A percentile compares a stretch with the other conserved stretches of the same genome.
These are phyloP conservation scores for Sporothrix globosa DNA, from an alignment of 2,329 filamentous ascomycete species.

Conservation along the genomic window DNA sequence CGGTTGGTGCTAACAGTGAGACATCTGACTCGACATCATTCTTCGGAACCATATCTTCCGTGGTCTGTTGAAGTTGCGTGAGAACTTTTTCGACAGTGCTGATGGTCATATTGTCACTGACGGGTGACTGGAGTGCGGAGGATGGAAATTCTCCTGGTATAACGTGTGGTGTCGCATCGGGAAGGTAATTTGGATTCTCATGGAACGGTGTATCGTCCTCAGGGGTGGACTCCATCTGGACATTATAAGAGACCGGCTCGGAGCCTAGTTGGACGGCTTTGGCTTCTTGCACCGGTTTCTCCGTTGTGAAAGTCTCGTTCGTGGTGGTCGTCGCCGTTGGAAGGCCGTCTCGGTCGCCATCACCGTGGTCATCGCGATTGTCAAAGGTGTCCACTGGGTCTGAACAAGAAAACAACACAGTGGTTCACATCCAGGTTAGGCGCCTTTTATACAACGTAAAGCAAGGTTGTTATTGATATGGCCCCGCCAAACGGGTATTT, in stretches of 20 bases:
- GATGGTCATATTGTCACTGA: neutral
- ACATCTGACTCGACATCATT: neutral
- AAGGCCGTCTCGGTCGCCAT: slow-evolving; percentile 29
- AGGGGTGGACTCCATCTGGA: neutral
- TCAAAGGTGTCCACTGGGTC: slow-evolving; percentile 21
- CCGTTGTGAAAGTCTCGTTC: neutral
- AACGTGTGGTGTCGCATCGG: neutral
- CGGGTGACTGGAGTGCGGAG: slow-evolving; percentile 13
- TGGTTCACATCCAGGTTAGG: slow-evolving; percentile 22
- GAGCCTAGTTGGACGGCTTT: neutral
- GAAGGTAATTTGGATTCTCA: neutral
- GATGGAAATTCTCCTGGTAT: neutral
- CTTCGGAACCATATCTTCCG: neutral
- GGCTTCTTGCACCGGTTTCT: neutral
- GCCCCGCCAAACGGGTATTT: slow-evolving; percentile 21
- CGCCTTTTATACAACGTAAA: slow-evolving; percentile 1
- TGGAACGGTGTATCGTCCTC: neutral
- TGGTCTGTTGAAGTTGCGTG: neutral
- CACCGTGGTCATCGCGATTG: slow-evolving; percentile 25
- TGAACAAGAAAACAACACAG: neutral
- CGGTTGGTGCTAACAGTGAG: neutral
- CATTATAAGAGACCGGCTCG: neutral
- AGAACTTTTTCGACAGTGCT: neutral
- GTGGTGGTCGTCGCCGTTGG: neutral
- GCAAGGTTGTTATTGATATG: slow-evolving; percentile 13